A percentile compares a stretch with the other conserved stretches of the same genome.
phyloP scores from a whole-genome alignment of 1,284 basidiomycete species.

The Anthracocystis setariae region DNA sequence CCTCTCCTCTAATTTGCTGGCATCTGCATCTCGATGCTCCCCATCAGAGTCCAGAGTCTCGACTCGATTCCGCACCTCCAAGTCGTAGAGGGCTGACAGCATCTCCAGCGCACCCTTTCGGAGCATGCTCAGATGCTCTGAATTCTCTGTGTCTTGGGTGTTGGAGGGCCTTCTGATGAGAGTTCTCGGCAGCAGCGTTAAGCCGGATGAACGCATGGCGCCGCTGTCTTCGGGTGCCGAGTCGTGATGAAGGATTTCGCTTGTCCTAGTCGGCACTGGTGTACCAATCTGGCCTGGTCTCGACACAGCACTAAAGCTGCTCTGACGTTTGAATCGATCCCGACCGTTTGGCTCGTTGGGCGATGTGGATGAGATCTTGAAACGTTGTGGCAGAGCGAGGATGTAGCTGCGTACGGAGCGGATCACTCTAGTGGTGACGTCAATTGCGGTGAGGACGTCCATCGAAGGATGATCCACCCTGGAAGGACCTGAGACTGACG shows the following conservation, averaged over 20 bases:
- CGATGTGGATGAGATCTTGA: constrained; percentile 6
- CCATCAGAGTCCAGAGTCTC: constrained; percentile 9
- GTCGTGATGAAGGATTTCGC: constrained; percentile 21
- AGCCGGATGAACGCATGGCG: neutral
- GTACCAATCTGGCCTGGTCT: constrained; percentile 19
- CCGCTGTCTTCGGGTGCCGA: neutral
- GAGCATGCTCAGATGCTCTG: constrained; percentile 75
- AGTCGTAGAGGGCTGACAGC: constrained; percentile 76
- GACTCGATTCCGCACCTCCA: constrained; percentile 63
- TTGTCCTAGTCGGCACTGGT: constrained; percentile 12
- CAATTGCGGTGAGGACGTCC: constrained; percentile 29
- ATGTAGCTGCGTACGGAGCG: constrained; percentile 54
- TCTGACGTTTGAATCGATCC: constrained; percentile 47
- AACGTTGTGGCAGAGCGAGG: constrained; percentile 39
- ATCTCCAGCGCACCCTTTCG: constrained; percentile 80
- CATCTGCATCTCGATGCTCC: neutral
- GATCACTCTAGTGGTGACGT: constrained; percentile 45
- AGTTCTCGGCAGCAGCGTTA: neutral
- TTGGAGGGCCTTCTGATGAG: neutral
- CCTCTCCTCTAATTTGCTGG: neutral
- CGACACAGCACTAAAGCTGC: constrained; percentile 42
- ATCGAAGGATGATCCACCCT: neutral
- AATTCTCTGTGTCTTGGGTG: neutral
- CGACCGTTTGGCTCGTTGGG: constrained; percentile 30
- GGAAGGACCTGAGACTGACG: neutral